These are phyloP conservation scores for Suillus fuscotomentosus DNA, from an alignment of 768 basidiomycete species.

Conservation along the genomic window DNA sequence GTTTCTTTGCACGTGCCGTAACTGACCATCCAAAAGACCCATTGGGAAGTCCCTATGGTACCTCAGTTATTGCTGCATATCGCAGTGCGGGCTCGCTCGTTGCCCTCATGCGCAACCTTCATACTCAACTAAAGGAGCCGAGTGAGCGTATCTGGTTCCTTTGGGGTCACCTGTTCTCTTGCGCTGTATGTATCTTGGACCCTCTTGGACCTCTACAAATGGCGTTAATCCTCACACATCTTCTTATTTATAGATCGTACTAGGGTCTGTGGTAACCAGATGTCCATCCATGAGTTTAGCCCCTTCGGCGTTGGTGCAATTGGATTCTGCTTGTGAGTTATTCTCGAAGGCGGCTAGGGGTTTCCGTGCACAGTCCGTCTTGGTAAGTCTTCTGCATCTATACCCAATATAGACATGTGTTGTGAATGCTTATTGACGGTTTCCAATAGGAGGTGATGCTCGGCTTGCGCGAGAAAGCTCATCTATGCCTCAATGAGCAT, in stretches of 20 bases:
- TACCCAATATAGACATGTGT: neutral
- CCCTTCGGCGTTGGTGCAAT: conserved; percentile 68
- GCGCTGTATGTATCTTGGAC: conserved; percentile 46
- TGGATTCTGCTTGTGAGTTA: conserved; percentile 73
- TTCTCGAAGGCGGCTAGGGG: conserved; percentile 68
- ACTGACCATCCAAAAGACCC: conserved; percentile 75
- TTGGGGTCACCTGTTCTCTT: conserved; percentile 53
- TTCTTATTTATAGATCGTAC: conserved; percentile 45
- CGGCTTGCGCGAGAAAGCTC: conserved; percentile 62
- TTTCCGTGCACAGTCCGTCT: conserved; percentile 62
- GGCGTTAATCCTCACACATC: neutral
- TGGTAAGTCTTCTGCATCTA: conserved; percentile 41
- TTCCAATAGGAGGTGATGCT: conserved; percentile 58
- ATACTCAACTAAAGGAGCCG: conserved; percentile 60
- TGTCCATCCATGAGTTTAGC: conserved; percentile 80
- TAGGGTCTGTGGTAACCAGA: conserved; percentile 74
- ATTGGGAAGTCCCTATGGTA: conserved; percentile 68
- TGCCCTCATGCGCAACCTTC: conserved; percentile 66
- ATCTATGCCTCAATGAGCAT: conserved; percentile 61
- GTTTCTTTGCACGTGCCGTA: conserved; percentile 72
- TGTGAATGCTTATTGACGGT: neutral
- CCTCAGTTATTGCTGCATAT: conserved; percentile 73
- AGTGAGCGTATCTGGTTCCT: conserved; percentile 65
- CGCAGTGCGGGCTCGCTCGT: conserved; percentile 70
- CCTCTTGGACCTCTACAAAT: conserved; percentile 11